phyloP scores from a whole-genome alignment of 768 basidiomycete genomes.

The Mycena belliarum region DNA sequence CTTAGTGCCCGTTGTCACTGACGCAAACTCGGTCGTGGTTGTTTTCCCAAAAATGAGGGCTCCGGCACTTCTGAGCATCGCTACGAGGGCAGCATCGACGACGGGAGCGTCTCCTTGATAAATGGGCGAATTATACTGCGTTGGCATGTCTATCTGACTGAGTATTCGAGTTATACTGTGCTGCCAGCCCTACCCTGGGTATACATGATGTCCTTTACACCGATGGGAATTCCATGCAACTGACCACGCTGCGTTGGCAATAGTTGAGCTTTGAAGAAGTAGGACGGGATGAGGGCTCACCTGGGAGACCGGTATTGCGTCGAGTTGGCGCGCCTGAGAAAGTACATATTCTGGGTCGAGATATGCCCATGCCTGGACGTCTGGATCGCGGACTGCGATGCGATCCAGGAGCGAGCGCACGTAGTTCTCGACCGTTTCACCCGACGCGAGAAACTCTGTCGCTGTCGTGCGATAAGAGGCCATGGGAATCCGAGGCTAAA shows the following conservation, averaged over 20 bases:
- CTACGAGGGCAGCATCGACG: conserved; percentile 17
- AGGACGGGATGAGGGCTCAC: neutral
- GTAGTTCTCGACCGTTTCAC: conserved; percentile 11
- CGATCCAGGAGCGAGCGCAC: conserved; percentile 3
- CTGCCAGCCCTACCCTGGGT: neutral
- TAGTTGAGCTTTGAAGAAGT: neutral
- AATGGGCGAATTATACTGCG: conserved; percentile 21
- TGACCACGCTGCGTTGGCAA: conserved; percentile 7
- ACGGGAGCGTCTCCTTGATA: conserved; percentile 12
- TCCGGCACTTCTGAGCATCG: conserved; percentile 18
- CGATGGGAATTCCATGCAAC: conserved; percentile 21
- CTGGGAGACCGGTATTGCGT: conserved; percentile 3
- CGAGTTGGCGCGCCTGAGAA: conserved; percentile 18
- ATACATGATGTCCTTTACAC: conserved; percentile 20
- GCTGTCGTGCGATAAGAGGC: conserved; percentile 1
- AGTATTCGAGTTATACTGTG: neutral
- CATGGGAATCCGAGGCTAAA: neutral
- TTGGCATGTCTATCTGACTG: conserved; percentile 19
- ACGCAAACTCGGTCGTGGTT: conserved; percentile 18
- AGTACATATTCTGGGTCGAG: conserved; percentile 16
- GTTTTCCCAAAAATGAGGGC: conserved; percentile 23
- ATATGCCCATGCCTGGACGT: conserved; percentile 17
- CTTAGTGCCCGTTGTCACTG: conserved; percentile 13
- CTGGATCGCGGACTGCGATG: conserved; percentile 12
- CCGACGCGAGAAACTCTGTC: conserved; percentile 11